Conservation (phyloP, 2,329 filamentous ascomycete genomes). For the Fusarium solani-melongenae region DNA sequence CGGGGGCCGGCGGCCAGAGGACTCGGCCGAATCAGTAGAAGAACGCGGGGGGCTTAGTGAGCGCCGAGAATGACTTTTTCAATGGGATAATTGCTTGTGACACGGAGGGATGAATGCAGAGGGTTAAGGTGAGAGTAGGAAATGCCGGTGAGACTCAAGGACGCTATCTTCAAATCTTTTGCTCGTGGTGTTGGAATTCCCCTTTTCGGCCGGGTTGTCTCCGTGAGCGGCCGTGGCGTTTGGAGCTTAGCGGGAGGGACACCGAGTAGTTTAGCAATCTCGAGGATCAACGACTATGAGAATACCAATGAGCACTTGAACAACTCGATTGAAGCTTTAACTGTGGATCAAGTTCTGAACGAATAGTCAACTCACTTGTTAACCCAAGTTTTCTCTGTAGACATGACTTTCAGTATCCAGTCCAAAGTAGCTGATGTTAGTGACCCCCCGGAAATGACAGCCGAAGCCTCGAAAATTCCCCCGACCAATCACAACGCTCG, state of each 20-base stretch:
- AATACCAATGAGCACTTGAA: neutral
- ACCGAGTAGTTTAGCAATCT: neutral
- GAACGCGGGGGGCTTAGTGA: neutral
- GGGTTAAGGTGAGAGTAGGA: neutral
- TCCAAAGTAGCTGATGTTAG: neutral
- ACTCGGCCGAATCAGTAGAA: neutral
- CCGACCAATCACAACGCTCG: slow-evolving; percentile 18
- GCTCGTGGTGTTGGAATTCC: slow-evolving; percentile 6
- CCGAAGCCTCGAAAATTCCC: neutral
- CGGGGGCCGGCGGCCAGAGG: slow-evolving; percentile 22
- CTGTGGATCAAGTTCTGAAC: neutral
- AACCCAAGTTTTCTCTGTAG: neutral
- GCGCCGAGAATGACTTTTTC: neutral
- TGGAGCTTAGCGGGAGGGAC: neutral
- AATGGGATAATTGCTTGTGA: neutral
- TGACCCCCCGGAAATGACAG: neutral
- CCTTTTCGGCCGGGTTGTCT: slow-evolving; percentile 12
- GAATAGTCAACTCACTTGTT: neutral
- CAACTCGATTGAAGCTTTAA: neutral
- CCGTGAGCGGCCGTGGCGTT: neutral
- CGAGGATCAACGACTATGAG: neutral
- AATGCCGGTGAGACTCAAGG: neutral
- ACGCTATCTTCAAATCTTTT: slow-evolving; percentile 31
- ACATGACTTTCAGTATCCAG: neutral
- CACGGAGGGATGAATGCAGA: neutral